A percentile compares a stretch with the other conserved stretches of the same genome.
Conservation (phyloP, 441 rosid genomes). For the Omphalea diandra region DNA sequence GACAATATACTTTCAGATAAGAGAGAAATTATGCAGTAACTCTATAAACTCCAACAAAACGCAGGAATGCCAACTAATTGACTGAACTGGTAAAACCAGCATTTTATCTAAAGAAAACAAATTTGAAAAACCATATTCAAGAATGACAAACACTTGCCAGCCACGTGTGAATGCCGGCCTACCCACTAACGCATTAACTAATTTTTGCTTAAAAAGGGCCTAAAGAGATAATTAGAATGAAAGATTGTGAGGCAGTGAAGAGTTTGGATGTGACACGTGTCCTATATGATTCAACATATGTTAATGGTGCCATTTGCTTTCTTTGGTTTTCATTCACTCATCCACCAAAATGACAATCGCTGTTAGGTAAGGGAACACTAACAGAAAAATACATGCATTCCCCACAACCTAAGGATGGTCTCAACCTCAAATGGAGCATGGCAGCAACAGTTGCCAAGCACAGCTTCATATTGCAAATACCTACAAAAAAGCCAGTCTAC, state of each 20-base stretch:
- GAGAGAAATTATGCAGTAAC: neutral
- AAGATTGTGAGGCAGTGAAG: neutral
- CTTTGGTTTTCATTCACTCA: constrained; percentile 3
- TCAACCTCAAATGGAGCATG: neutral
- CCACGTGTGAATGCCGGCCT: neutral
- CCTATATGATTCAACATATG: neutral
- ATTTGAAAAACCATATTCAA: neutral
- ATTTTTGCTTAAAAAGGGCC: neutral
- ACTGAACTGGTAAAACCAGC: neutral
- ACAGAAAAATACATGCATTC: neutral
- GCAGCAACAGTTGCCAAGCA: constrained; percentile 9
- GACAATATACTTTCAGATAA: neutral
- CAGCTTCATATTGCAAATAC: constrained; percentile 16
- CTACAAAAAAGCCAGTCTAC: constrained; percentile 1
- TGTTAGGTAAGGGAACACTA: constrained; percentile 9
- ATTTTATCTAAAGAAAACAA: neutral
- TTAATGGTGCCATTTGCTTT: neutral
- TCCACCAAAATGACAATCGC: constrained; percentile 20
- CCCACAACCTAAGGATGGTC: constrained; percentile 19
- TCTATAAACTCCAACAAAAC: neutral
- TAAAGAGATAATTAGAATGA: neutral
- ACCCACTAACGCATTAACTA: neutral
- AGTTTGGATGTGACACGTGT: neutral
- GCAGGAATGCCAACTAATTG: neutral
- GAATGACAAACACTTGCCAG: neutral